phyloP scores from a whole-genome alignment of 1,284 basidiomycete genomes.

The Sanghuangporus weigelae region DNA sequence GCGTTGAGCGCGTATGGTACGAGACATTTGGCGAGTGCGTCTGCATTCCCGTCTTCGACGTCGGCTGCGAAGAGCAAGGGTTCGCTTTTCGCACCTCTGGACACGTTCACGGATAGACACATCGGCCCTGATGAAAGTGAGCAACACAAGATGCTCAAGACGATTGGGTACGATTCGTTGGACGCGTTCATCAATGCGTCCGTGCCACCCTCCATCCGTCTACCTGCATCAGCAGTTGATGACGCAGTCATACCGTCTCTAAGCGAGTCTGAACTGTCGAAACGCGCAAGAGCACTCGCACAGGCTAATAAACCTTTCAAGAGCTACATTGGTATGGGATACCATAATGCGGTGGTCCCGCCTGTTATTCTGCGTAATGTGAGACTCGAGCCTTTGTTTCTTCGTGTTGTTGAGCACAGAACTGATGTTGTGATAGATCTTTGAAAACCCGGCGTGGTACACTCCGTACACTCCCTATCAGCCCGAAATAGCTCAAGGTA shows the following conservation, averaged over 20 bases:
- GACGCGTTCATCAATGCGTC: conserved; percentile 81
- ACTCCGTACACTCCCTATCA: conserved; percentile 96
- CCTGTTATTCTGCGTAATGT: conserved; percentile 92
- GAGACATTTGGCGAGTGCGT: conserved; percentile 24
- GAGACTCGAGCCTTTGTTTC: conserved; percentile 24
- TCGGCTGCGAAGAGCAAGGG: conserved; percentile 16
- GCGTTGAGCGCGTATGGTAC: not conserved
- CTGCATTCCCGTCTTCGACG: not conserved
- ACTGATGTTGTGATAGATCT: conserved; percentile 47
- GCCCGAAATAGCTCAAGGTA: conserved; percentile 90
- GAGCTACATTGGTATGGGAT: conserved; percentile 98
- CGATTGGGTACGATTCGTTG: conserved; percentile 80
- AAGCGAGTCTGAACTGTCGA: conserved; percentile 83
- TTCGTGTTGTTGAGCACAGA: not conserved
- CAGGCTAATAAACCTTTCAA: conserved; percentile 78
- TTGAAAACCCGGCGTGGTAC: conserved; percentile 98
- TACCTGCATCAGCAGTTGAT: conserved; percentile 56
- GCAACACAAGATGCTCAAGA: conserved; percentile 71
- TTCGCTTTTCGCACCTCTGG: conserved; percentile 74
- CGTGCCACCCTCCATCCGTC: conserved; percentile 76
- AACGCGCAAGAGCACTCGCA: conserved; percentile 74
- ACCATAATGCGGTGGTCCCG: conserved; percentile 91
- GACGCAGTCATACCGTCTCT: conserved; percentile 68
- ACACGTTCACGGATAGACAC: conserved; percentile 85
- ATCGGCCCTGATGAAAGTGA: conserved; percentile 83